Conservation (phyloP, 1,139 yeast species). For the Kodamaea fungicola region DNA sequence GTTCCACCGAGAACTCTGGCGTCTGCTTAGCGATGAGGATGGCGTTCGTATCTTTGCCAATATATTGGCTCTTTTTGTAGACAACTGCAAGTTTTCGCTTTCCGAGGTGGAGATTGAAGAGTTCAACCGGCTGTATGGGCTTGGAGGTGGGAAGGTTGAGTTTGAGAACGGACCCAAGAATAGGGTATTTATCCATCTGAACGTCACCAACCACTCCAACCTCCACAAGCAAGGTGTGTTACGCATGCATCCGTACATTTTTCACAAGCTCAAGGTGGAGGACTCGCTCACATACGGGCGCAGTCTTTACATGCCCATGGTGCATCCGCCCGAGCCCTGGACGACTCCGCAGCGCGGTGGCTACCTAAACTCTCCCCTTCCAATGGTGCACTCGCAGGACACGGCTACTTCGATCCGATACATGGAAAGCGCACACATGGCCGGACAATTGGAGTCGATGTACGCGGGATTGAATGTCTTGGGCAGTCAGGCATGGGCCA, state of each 20-base stretch:
- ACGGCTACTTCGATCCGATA: slow-evolving; percentile 16
- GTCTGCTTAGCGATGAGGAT: slow-evolving; percentile 18
- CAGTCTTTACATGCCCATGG: slow-evolving; percentile 34
- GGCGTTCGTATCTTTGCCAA: slow-evolving; percentile 19
- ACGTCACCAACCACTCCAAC: background rate
- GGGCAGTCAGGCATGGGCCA: slow-evolving; percentile 35
- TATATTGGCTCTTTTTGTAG: slow-evolving; percentile 19
- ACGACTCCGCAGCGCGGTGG: slow-evolving; percentile 34
- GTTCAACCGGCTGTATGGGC: background rate
- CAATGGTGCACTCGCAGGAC: slow-evolving; percentile 24
- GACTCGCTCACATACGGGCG: slow-evolving; percentile 14
- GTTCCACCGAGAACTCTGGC: slow-evolving; percentile 5
- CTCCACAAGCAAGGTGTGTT: slow-evolving; percentile 17
- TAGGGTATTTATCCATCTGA: slow-evolving; percentile 8
- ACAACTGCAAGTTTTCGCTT: slow-evolving; percentile 17
- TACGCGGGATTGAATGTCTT: slow-evolving; percentile 30
- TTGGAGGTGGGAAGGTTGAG: background rate
- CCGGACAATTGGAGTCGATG: slow-evolving; percentile 33
- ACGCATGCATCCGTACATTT: slow-evolving; percentile 24
- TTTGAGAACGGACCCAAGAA: slow-evolving; percentile 1
- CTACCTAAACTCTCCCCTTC: slow-evolving; percentile 23
- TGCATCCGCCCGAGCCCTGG: slow-evolving; percentile 40
- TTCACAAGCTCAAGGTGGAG: slow-evolving; percentile 15
- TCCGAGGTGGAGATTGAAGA: slow-evolving; percentile 8
- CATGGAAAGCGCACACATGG: slow-evolving; percentile 23